These are phyloP conservation scores for Ceratobasidium sp. DNA, from an alignment of 1,284 basidiomycete genomes.

Conservation along the genomic window DNA sequence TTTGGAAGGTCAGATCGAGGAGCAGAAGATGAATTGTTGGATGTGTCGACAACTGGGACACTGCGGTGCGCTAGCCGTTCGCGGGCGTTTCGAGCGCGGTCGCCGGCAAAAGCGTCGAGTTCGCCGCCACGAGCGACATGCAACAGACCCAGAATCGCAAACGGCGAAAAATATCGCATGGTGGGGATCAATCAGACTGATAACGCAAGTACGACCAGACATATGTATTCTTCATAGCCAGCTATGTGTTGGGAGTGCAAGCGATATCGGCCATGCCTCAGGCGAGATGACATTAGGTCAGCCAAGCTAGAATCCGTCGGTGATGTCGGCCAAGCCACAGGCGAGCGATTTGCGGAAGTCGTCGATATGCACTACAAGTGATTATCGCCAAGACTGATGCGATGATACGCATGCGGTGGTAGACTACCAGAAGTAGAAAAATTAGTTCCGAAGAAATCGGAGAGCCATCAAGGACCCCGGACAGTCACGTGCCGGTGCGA, in stretches of 20 bases:
- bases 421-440: not conserved
- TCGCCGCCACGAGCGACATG: conserved; percentile 17
- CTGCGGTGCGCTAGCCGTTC: not conserved
- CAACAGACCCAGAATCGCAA: conserved; percentile 18
- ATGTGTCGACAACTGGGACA: not conserved
- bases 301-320: no score
- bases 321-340: no score
- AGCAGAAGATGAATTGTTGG: not conserved
- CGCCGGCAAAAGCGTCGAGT: conserved; percentile 4
- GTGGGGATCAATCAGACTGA: not conserved
- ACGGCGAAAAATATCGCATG: conserved; percentile 11
- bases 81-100: conserved; percentile 9
- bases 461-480: not conserved
- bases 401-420: not conserved
- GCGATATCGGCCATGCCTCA: not conserved
- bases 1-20: not conserved
- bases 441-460: not conserved
- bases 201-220: not conserved
- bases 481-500: not conserved
- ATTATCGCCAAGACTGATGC: not conserved
- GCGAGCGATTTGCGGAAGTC: no score
- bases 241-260: not conserved
- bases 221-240: not conserved
- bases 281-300: no score
- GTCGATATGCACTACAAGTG: not conserved